phyloP scores from a whole-genome alignment of 345 rosid genomes.

The Gossypium thurberi region DNA sequence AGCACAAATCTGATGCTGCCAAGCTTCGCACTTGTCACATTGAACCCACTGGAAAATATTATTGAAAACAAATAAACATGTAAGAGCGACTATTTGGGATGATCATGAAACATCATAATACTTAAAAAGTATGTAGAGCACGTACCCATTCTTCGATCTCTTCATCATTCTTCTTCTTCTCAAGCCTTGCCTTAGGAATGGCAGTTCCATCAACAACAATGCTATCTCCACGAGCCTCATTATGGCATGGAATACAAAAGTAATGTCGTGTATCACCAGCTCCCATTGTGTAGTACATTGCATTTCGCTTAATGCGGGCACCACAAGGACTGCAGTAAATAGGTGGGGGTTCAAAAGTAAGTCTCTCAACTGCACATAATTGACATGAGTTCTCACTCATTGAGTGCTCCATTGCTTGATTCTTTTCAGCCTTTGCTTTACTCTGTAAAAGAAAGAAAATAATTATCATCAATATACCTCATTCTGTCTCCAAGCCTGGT shows the following conservation, averaged over 20 bases:
- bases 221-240: conserved; percentile 89
- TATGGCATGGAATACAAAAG: conserved; percentile 93
- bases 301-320: conserved; percentile 94
- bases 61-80: conserved; percentile 16
- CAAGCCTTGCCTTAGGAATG: conserved; percentile 68
- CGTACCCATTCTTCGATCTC: conserved; percentile 99
- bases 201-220: conserved; percentile 65
- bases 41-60: conserved; percentile 85
- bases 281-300: conserved; percentile 86
- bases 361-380: conserved; percentile 97
- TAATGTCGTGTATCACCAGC: conserved; percentile 86
- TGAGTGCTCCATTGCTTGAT: conserved; percentile 89
- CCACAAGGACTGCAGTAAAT: conserved; percentile 94
- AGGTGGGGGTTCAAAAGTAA: conserved; percentile 97
- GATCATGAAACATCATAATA: conserved; percentile 12
- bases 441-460: conserved; percentile 45
- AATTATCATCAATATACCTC: not conserved
- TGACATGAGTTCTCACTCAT: conserved; percentile 99
- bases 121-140: not conserved
- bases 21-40: conserved; percentile 98
- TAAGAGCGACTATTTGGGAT: conserved; percentile 16
- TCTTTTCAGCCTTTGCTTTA: conserved; percentile 94
- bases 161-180: conserved; percentile 97
- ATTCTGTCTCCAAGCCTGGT: not conserved
- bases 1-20: conserved; percentile 99